These are phyloP conservation scores for Phytophthora boehmeriae DNA, from an alignment of 352 stramenopile genomes.

Conservation along the genomic window DNA sequence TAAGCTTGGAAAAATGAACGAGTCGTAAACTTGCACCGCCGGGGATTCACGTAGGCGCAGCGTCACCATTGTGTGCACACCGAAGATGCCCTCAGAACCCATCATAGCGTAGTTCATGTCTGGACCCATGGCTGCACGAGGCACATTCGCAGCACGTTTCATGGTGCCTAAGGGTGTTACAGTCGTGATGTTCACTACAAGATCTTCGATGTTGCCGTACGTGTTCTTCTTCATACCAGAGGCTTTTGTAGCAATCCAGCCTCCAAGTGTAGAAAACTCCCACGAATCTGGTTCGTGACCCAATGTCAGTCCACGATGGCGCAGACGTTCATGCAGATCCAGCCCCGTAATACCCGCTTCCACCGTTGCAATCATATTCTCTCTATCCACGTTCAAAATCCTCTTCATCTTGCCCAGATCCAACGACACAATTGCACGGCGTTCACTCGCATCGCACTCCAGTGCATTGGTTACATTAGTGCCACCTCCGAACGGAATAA, in stretches of 20 bases:
- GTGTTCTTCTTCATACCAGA: slow-evolving; percentile 95
- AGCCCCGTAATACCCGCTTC: slow-evolving; percentile 92
- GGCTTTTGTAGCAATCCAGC: slow-evolving; percentile 92
- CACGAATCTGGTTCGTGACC: slow-evolving; percentile 94
- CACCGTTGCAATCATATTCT: slow-evolving; percentile 88
- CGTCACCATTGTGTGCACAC: slow-evolving; percentile 93
- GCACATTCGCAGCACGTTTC: slow-evolving; percentile 51
- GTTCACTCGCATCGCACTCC: slow-evolving; percentile 64
- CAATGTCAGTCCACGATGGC: slow-evolving; percentile 86
- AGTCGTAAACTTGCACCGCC: slow-evolving; percentile 87
- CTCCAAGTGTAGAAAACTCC: slow-evolving; percentile 94
- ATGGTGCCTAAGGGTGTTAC: slow-evolving; percentile 74
- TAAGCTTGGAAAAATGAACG: slow-evolving; percentile 89
- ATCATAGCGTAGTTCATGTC: slow-evolving; percentile 88
- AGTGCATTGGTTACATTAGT: slow-evolving; percentile 90
- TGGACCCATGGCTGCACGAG: slow-evolving; percentile 87
- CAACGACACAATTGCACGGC: slow-evolving; percentile 92
- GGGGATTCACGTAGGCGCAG: slow-evolving; percentile 90
- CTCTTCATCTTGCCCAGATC: slow-evolving; percentile 92
- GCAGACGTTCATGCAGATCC: slow-evolving; percentile 88
- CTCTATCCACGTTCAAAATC: slow-evolving; percentile 70
- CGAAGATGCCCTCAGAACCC: slow-evolving; percentile 95
- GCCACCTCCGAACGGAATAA: slow-evolving; percentile 95
- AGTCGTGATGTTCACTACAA: slow-evolving; percentile 86
- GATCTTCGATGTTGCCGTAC: slow-evolving; percentile 96